These are phyloP conservation scores for Colletotrichum sp. DNA, from an alignment of 2,329 filamentous ascomycete genomes.

Conservation along the genomic window DNA sequence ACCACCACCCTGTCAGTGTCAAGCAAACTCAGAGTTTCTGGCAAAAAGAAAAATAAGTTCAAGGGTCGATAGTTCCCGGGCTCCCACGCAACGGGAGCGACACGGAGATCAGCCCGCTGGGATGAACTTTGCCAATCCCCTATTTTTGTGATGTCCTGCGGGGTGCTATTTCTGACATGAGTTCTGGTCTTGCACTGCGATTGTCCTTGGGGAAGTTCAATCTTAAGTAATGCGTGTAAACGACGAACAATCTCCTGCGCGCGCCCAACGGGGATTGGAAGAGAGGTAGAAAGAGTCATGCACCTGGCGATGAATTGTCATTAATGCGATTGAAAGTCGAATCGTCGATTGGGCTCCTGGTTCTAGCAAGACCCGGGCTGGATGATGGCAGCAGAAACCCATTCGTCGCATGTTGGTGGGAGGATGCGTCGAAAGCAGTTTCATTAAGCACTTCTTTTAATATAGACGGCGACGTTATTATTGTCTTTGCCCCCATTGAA, in stretches of 20 bases:
- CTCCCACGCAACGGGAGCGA: neutral
- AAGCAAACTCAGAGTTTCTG: neutral
- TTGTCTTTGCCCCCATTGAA: neutral
- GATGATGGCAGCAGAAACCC: neutral
- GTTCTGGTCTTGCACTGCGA: neutral
- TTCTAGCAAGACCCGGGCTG: neutral
- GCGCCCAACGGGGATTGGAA: neutral
- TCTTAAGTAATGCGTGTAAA: neutral
- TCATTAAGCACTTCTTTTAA: neutral
- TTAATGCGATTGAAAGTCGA: neutral
- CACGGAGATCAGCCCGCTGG: neutral
- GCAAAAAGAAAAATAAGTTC: neutral
- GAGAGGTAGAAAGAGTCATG: neutral
- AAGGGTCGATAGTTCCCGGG: neutral
- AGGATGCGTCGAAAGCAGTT: neutral
- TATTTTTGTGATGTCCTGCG: neutral
- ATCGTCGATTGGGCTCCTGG: neutral
- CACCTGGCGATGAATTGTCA: neutral
- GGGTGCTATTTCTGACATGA: neutral
- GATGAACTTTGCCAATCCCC: conserved; percentile 13
- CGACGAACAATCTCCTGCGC: neutral
- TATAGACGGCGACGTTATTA: neutral
- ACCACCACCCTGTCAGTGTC: neutral
- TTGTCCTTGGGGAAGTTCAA: neutral
- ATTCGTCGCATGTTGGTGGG: conserved; percentile 11